Base-by-base conservation (phyloP, 2,329 filamentous ascomycete species). In the Mycosphaerella sp. region DNA sequence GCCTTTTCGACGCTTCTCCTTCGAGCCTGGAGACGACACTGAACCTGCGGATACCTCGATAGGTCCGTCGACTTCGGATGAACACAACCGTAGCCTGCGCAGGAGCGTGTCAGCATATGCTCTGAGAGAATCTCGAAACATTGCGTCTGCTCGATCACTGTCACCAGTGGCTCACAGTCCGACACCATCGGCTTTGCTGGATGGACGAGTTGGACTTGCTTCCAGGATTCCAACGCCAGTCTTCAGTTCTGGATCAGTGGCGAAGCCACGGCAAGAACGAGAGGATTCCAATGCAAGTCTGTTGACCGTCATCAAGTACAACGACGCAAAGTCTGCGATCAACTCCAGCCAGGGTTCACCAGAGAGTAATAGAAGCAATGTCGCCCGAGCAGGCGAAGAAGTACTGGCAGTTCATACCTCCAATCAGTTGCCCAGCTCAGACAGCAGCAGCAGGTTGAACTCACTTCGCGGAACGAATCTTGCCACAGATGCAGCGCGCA, bases 141-240 rank as follows among this genome's bases (percentile, higher is more conserved):
- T 32, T 28, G 44, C 39, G 12, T 18, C 45, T 30, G 30, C 43
- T 36, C 42, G 52, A 32, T 35, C 47, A 12, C 46, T 58, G 10
- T 60, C 59, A 13, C 60, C 59, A 13, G 50, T 61, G 13, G 58
- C 56, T 8, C 59, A 57, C 12, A 63, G 61, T 47, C 59, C 62
- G 14, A 54, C 60, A 9, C 49, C 50, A 3, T 59, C 59, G 14
- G 50, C 50, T 13, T 43, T 44, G 5, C 44, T 36, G 30, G 54
- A 47, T 7, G 56, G 53, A 9, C 50, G 52, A 41, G 50, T 53
- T 58, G 45, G 45, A n/a, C 25, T 28, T 53, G 37, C 59, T 4
- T 71, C 72, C 4, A 70, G 70, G 52, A 74, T 74, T 17, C 72
- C 72, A n/a, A 72, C 68, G 41, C 72, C 71, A n/a, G 56, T 70